Evolutionary conservation across 495 filamentous ascomycete species (phyloP).

Genomic region (Cenococcum geophilum): DNA sequence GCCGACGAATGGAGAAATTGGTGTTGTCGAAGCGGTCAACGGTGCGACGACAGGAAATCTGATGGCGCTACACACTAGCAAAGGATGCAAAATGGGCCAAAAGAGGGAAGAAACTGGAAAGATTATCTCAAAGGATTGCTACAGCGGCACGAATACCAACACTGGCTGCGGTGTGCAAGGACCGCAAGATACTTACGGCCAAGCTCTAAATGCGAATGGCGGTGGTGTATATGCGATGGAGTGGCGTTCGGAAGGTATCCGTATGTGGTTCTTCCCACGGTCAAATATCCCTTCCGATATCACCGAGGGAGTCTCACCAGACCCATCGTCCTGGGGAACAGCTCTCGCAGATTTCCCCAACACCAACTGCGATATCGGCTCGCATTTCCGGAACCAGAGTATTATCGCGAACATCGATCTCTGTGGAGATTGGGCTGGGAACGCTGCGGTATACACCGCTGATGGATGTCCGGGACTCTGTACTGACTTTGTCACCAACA

Average conservation of each 20-base stretch:
- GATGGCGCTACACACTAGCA: slow-evolving; percentile 33
- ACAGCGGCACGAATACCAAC: slow-evolving; percentile 26
- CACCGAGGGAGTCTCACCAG: slow-evolving; percentile 12
- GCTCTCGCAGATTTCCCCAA: slow-evolving; percentile 33
- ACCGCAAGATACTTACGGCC: slow-evolving; percentile 14
- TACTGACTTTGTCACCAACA: slow-evolving; percentile 30
- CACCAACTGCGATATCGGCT: slow-evolving; percentile 25
- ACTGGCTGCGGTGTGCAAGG: slow-evolving; percentile 31
- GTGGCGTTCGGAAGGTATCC: slow-evolving; percentile 26
- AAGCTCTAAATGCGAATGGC: slow-evolving; percentile 29
- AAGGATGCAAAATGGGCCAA: slow-evolving; percentile 36
- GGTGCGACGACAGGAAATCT: slow-evolving; percentile 32
- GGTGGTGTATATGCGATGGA: slow-evolving; percentile 33
- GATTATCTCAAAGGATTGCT: slow-evolving; percentile 27
- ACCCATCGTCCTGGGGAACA: slow-evolving; percentile 26
- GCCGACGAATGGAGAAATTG: slow-evolving; percentile 38
- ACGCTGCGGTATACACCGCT: slow-evolving; percentile 26
- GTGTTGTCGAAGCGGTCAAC: slow-evolving; percentile 36
- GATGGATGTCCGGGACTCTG: slow-evolving; percentile 27
- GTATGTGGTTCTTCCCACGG: slow-evolving; percentile 31
- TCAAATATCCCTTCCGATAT: slow-evolving; percentile 26
- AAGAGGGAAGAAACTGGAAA: slow-evolving; percentile 34
- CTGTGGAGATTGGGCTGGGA: slow-evolving; percentile 34
- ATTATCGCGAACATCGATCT: slow-evolving; percentile 33
- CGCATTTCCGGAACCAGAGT: slow-evolving; percentile 27